A percentile compares a stretch with the other conserved stretches of the same genome.
phyloP scores from a whole-genome alignment of 768 basidiomycete genomes.

The Auricularia sp. region DNA sequence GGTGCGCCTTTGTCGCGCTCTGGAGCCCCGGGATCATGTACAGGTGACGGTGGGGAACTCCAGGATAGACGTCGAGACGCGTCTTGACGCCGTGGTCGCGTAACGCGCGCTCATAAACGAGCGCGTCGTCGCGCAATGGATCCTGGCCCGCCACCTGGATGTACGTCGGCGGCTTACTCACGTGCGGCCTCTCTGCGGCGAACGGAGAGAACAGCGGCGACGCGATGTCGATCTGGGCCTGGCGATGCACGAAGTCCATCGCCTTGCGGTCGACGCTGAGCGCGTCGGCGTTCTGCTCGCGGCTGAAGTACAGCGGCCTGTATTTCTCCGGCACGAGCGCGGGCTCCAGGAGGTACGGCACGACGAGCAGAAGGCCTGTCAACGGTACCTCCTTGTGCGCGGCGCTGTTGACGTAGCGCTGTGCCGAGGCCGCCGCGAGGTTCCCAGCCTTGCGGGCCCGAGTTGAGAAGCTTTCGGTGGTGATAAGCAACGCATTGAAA shows the following conservation, averaged over 20 bases:
- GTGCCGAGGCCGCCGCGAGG: no score
- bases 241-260: background rate
- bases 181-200: constrained; percentile 8
- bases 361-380: constrained; percentile 17
- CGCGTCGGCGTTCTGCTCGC: constrained; percentile 15
- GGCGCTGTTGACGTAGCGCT: no score
- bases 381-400: background rate
- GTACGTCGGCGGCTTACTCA: constrained; percentile 15
- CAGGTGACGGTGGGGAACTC: constrained; percentile 16
- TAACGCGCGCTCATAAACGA: constrained; percentile 18
- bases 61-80: constrained; percentile 19
- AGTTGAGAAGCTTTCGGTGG: no score
- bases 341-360: constrained; percentile 15
- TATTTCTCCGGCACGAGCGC: constrained; percentile 16
- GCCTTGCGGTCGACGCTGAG: constrained; percentile 6
- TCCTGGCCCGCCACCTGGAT: constrained; percentile 18
- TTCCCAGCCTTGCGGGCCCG: no score
- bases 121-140: constrained; percentile 20
- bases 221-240: background rate
- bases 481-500: no score
- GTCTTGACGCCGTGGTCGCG: constrained; percentile 16
- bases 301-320: constrained; percentile 14
- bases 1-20: constrained; percentile 8
- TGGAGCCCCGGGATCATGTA: constrained; percentile 8
- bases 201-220: constrained; percentile 15